Evolutionary conservation across 768 basidiomycete species (phyloP), one percentile per base, ranked within the genome.

Genomic region (Tricholoma flavovirens): DNA sequence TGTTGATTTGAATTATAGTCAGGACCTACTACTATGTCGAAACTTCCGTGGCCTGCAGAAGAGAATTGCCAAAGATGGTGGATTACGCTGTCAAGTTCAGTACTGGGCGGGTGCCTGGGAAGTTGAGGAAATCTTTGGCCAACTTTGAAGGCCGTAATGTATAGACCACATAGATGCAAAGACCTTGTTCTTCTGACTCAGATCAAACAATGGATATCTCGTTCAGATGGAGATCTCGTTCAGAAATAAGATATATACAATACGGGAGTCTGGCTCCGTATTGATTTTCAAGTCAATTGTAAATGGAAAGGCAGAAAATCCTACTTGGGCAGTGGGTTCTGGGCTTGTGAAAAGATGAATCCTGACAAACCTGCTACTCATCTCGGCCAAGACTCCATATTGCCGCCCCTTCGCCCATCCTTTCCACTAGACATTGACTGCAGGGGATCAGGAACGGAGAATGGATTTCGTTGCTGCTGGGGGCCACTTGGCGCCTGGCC

Each of bases 61-160:
- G 62, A 83, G 92, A 30, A 93, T 98, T 61, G 75, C 76, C 36
- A 77, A 78, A 49, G 90, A 97, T 57, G 90, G 89, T 2, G 90
- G 90, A 10, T 78, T 97, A 57, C 80, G 82, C 56, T 87, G 87
- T 62, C 69, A 84, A 53, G 81, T 94, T 56, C 76, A 83, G 62
- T 88, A 90, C 67, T 98, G 96, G 96, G 82, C 82, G 6, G 93
- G 92, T 35, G 95, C 94, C 43, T 98, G 96, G 96, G 93, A 98
- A 68, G 86, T 94, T 46, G 96, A 98, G 69, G 92, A 96, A 70
- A 78, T 82, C 43, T 89, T 93, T 64, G 67, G 66, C 38, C 71
- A 67, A 24, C 69, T 83, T 17, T 75, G 71, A 61, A 62, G 35
- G 48, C 49, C 21, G 49, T 17, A 48, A 40, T 42, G 19, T 29